Base-by-base conservation (phyloP, 1,284 basidiomycete genomes). In the Ganoderma boninense region DNA sequence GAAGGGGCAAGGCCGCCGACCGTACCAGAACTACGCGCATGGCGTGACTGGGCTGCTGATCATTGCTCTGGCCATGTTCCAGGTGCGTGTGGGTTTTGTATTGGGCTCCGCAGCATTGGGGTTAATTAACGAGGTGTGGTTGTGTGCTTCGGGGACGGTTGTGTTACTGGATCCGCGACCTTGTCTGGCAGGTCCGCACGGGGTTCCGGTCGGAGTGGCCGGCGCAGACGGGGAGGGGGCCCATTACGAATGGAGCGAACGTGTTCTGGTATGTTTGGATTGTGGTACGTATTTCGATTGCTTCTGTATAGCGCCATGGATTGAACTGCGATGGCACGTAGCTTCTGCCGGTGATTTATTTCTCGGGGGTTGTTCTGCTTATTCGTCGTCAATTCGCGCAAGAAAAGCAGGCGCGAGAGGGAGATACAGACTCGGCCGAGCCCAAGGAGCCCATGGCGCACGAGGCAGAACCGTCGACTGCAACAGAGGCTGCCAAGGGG, bases 1-100 rank as follows among this genome's bases (percentile, higher is more conserved):
- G 16, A 78, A 75, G 20, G 68, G 68, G 29, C 61, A 71, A 11
- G 66, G 68, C 16, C 76, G 81, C 38, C 84, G 88, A 26, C 87
- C 88, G 1, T 75, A 83, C 18, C 89, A 90, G 75, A 91, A 91
- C 77, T 91, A 90, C 76, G 64, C 85, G 43, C 89, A 90, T 74
- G 89, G 87, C 4, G 72, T 89, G 11, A 64, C 90, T 5, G 89
- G 89, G 0, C 75, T 91, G 42, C 42, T 83, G 35, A 84, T 87
- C 70, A 84, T 91, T 67, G 85, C 75, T 1, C 79, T 88, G 23
- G 79, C 86, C 7, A 81, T 89, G 67, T 89, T 85, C 72, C 88
- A 90, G 80, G 87, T 89, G 35, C 76, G 83, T 62, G 20, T 14
- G 11, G 5, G 23, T 42, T 42, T 40, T 42, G 40, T 13, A 38